phyloP scores from a whole-genome alignment of 306 rosid species.

The Cajanus cajan region DNA sequence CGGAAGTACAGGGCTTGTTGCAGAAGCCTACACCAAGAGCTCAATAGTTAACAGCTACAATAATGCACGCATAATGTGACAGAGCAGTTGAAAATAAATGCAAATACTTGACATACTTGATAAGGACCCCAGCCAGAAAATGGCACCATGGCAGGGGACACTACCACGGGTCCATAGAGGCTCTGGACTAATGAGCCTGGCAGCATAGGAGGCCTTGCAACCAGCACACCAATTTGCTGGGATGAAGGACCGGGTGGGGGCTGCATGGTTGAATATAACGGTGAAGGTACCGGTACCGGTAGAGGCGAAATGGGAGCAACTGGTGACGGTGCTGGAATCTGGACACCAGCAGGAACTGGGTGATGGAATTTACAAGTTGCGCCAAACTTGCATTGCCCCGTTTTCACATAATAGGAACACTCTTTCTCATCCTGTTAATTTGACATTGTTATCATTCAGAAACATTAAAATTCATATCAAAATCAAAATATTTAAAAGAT shows the following conservation, averaged over 20 bases:
- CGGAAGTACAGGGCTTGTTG: conserved; percentile 68
- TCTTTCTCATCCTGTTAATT: conserved; percentile 89
- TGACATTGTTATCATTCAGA: conserved; percentile 17
- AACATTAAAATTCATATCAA: conserved; percentile 13
- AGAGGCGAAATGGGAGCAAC: conserved; percentile 53
- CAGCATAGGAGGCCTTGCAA: conserved; percentile 83
- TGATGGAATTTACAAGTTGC: conserved; percentile 91
- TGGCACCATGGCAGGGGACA: conserved; percentile 82
- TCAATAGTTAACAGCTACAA: conserved; percentile 34
- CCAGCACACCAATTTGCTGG: conserved; percentile 72
- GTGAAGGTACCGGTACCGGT: conserved; percentile 53
- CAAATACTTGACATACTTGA: conserved; percentile 58
- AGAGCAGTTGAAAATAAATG: conserved; percentile 30
- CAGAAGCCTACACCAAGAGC: conserved; percentile 56
- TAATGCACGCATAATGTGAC: conserved; percentile 27
- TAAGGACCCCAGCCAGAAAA: conserved; percentile 79
- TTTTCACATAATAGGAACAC: conserved; percentile 91
- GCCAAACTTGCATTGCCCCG: conserved; percentile 95
- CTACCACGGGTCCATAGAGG: conserved; percentile 74
- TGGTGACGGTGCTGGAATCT: conserved; percentile 54
- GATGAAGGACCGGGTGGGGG: conserved; percentile 77
- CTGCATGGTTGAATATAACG: conserved; percentile 61
- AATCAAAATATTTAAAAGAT: not conserved
- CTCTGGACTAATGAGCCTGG: conserved; percentile 70
- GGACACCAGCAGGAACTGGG: conserved; percentile 70